These are phyloP conservation scores for Citrus hindsii DNA, from an alignment of 345 rosid genomes.

Conservation along the genomic window DNA sequence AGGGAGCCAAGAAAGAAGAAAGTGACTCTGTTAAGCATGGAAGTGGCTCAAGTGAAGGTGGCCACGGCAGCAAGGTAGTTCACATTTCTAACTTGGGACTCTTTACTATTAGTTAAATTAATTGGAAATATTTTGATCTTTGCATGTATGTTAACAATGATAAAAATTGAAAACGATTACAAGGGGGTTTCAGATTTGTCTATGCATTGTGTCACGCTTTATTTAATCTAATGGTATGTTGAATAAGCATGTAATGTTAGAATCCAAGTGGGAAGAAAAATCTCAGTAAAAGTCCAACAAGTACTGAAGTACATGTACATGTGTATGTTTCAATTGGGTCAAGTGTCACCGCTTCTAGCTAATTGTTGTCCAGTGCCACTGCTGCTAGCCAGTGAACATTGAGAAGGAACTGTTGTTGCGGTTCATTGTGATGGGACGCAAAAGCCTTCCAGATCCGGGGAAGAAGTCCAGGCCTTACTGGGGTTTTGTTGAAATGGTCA, in stretches of 20 bases:
- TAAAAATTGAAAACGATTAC: no score
- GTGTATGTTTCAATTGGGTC: background rate
- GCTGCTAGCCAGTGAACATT: constrained; percentile 46
- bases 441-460: constrained; percentile 65
- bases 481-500: constrained; percentile 79
- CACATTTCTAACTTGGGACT: background rate
- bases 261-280: background rate
- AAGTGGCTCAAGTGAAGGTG: constrained; percentile 30
- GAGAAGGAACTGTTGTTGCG: constrained; percentile 56
- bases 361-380: background rate
- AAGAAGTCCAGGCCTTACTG: constrained; percentile 55
- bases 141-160: no score
- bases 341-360: background rate
- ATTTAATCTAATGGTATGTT: background rate
- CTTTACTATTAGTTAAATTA: no score
- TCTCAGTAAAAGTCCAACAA: no score
- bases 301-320: background rate
- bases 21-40: constrained; percentile 3
- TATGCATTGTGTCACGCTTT: background rate
- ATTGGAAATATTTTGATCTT: no score
- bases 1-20: constrained; percentile 24
- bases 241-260: background rate
- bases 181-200: background rate
- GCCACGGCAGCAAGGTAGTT: constrained; percentile 49
- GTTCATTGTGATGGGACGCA: constrained; percentile 64